phyloP scores from a whole-genome alignment of 108 stramenopile genomes.

The Cylindrotheca fusiformis region DNA sequence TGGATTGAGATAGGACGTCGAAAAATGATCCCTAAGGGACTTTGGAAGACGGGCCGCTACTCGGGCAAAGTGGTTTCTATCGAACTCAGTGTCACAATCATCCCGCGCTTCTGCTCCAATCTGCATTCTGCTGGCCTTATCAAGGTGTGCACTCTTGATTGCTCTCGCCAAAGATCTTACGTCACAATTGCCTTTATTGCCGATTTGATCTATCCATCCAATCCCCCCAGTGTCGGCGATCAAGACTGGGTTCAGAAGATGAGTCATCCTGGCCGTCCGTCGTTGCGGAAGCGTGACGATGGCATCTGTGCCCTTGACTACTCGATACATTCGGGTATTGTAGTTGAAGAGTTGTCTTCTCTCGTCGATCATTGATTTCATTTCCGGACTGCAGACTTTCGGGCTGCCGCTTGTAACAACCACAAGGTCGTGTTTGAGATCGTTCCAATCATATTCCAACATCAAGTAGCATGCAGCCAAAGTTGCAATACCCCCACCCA shows the following conservation, averaged over 20 bases:
- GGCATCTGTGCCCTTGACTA: constrained; percentile 46
- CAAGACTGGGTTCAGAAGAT: constrained; percentile 33
- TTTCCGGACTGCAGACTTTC: constrained; percentile 28
- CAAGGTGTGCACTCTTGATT: not conserved
- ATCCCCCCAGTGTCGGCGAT: constrained; percentile 37
- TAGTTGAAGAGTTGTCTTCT: constrained; percentile 11
- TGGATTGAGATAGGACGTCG: constrained; percentile 47
- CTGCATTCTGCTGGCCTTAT: not conserved
- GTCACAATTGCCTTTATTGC: constrained; percentile 1
- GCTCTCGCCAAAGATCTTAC: not conserved
- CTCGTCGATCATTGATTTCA: constrained; percentile 38
- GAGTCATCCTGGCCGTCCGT: constrained; percentile 29
- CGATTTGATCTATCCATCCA: constrained; percentile 18
- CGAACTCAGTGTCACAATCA: constrained; percentile 2
- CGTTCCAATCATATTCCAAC: constrained; percentile 40
- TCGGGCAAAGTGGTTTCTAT: constrained; percentile 14
- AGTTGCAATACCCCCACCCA: constrained; percentile 63
- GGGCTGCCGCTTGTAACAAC: constrained; percentile 56
- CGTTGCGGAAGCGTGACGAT: constrained; percentile 34
- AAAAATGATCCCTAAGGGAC: constrained; percentile 45
- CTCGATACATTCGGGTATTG: constrained; percentile 40
- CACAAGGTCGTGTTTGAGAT: constrained; percentile 41
- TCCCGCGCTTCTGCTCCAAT: constrained; percentile 11
- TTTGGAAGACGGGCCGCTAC: constrained; percentile 34
- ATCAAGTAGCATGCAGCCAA: constrained; percentile 54